Base-by-base conservation (phyloP, 2,329 filamentous ascomycete species). In the Zasmidium cellare region DNA sequence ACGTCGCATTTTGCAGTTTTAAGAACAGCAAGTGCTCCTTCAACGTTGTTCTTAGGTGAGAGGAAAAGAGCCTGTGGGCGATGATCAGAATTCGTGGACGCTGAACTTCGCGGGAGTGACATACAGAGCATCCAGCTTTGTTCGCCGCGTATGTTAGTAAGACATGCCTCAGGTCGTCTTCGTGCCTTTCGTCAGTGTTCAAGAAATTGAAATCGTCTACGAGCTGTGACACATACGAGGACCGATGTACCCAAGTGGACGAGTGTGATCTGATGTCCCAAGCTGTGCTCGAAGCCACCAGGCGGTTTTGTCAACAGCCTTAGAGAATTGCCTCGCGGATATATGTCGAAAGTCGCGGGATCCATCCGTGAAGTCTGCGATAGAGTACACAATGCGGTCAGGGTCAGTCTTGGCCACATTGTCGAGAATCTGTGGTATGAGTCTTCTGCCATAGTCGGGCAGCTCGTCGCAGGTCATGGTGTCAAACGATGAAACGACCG, bases 31-130 rank as follows among this genome's bases (percentile, higher is more conserved):
- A 51, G 11, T 23, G 58, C 45, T 11, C 55, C 59, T 44, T 56
- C 48, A 9, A 58, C 2, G 24, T 61, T 50, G 46, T 55, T 61
- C 31, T 53, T 53, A 1, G 57, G 56, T 3, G 57, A 59, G 19
- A 57, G 52, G 20, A 62, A 55, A 11, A 62, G 28, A 23, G 50
- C 28, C 25, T 57, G 35, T 3, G 7, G 35, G 35, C 12, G 3
- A 41, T 14, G 11, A 18, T 41, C 35, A 28, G 25, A 5, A 11
- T 28, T 28, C 6, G 25, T 28, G 6, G 6, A 28, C 6, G 11
- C 6, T 28, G 25, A 28, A 28, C 25, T 28, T 11, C 11, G 25
- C 25, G 25, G 35, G 7, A 14, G 14, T 31, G 35, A 41, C 11
- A 9, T 41, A 41, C 35, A 14, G 35, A 41, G n/a, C 35, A 41